Evolutionary conservation across 257 asterid species (phyloP).

Genomic region (Salvia rosmarinus): DNA sequence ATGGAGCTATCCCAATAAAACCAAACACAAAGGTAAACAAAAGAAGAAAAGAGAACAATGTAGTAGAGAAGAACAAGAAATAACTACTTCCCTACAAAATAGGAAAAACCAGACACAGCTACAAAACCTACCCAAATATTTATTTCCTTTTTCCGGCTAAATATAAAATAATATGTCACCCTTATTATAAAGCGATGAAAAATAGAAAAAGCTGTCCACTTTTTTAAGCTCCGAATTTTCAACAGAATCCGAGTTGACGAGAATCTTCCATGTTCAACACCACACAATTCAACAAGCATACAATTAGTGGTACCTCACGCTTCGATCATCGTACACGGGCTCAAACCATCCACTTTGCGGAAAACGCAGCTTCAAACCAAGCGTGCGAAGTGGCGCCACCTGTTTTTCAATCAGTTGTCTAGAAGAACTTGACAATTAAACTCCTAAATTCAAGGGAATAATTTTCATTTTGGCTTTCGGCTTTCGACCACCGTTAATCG

Average conservation of each 20-base stretch:
- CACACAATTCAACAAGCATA: neutral
- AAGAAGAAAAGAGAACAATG: no score
- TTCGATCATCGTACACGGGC: constrained; percentile 31
- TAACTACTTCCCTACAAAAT: no score
- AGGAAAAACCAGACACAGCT: no score
- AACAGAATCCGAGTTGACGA: constrained; percentile 35
- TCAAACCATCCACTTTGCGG: constrained; percentile 35
- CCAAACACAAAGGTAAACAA: no score
- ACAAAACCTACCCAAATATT: no score
- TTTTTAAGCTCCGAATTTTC: neutral
- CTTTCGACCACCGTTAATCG: constrained; percentile 20
- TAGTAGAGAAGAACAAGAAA: no score
- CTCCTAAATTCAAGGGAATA: constrained; percentile 29
- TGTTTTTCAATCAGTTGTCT: constrained; percentile 21
- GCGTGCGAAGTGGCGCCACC: constrained; percentile 35
- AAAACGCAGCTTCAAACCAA: constrained; percentile 7
- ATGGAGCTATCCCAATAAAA: no score
- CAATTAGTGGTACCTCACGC: constrained; percentile 34
- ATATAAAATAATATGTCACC: neutral
- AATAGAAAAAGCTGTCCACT: neutral
- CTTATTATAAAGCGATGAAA: neutral
- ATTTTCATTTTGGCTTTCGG: neutral
- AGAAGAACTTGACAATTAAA: neutral
- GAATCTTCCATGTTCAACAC: constrained; percentile 29
- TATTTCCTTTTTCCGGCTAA: neutral